Conservation (phyloP, 306 rosid species). For the Glycyrrhiza uralensis region DNA sequence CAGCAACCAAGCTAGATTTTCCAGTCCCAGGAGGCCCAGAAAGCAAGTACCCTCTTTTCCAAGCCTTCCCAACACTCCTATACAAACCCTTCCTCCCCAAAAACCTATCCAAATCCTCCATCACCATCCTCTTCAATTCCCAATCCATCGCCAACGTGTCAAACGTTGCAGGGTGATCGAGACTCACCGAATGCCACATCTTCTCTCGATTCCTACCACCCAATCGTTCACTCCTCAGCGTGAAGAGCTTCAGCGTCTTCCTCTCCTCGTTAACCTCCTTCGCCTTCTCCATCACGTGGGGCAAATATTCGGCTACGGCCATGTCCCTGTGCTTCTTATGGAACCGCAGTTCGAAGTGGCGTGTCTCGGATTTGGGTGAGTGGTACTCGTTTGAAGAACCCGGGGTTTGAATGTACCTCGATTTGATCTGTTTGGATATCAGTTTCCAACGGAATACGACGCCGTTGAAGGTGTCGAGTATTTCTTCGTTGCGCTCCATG, state of each 20-base stretch:
- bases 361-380: background rate
- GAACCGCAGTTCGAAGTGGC: conserved; percentile 27
- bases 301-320: conserved; percentile 26
- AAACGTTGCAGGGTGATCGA: conserved; percentile 34
- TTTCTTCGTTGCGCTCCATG: conserved; percentile 26
- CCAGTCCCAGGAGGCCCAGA: conserved; percentile 42
- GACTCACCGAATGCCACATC: conserved; percentile 23
- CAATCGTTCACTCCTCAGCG: background rate
- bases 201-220: background rate
- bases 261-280: conserved; percentile 16
- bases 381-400: background rate
- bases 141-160: conserved; percentile 33
- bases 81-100: conserved; percentile 27
- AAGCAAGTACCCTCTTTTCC: conserved; percentile 40
- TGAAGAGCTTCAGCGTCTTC: conserved; percentile 30
- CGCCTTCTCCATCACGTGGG: conserved; percentile 27
- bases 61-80: conserved; percentile 39
- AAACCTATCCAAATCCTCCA: conserved; percentile 30
- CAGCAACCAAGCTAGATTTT: conserved; percentile 38
- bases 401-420: background rate
- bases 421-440: background rate
- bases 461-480: conserved; percentile 30
- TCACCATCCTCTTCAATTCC: conserved; percentile 24
- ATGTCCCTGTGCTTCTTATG: conserved; percentile 23
- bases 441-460: conserved; percentile 28